A percentile compares a stretch with the other conserved stretches of the same genome.
Conservation (phyloP, 768 basidiomycete species). For the Astraeus odoratus region DNA sequence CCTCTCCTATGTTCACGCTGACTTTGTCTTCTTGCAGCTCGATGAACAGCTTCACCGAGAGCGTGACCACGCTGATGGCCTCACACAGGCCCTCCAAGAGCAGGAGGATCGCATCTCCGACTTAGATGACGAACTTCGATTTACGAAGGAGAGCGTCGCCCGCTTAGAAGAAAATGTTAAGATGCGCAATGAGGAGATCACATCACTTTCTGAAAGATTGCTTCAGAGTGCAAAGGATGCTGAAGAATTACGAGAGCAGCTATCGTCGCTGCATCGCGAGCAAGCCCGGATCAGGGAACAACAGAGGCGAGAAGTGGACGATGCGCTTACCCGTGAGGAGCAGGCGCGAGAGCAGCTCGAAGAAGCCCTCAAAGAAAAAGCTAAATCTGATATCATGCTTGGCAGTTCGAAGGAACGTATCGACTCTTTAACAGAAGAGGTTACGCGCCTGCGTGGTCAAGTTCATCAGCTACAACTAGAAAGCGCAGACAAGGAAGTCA, state of each 20-base stretch:
- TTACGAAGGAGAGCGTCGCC: slow-evolving; percentile 44
- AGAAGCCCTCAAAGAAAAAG: slow-evolving; percentile 44
- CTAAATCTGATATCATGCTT: slow-evolving; percentile 47
- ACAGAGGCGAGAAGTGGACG: slow-evolving; percentile 32
- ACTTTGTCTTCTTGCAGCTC: slow-evolving; percentile 27
- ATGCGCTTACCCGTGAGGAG: slow-evolving; percentile 5
- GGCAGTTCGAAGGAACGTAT: slow-evolving; percentile 44
- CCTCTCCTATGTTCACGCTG: not conserved
- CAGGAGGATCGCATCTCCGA: slow-evolving; percentile 44
- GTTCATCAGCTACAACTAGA: slow-evolving; percentile 70
- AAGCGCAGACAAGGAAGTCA: slow-evolving; percentile 80
- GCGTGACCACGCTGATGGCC: slow-evolving; percentile 42
- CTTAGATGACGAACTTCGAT: slow-evolving; percentile 51
- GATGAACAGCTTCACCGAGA: slow-evolving; percentile 45
- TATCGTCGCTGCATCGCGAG: slow-evolving; percentile 49
- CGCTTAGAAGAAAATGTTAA: slow-evolving; percentile 53
- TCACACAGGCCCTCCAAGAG: slow-evolving; percentile 44
- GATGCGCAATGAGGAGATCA: slow-evolving; percentile 50
- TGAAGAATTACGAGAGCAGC: slow-evolving; percentile 48
- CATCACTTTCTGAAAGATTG: slow-evolving; percentile 40
- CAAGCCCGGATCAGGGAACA: slow-evolving; percentile 44
- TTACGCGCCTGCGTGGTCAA: slow-evolving; percentile 52
- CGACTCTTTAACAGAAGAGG: slow-evolving; percentile 45
- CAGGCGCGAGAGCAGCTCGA: slow-evolving; percentile 34
- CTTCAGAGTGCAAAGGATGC: slow-evolving; percentile 44